Percentiles rank a stretch among this genome's conserved stretches.
Conservation (phyloP, 345 rosid species). For the Hibiscus trionum region DNA sequence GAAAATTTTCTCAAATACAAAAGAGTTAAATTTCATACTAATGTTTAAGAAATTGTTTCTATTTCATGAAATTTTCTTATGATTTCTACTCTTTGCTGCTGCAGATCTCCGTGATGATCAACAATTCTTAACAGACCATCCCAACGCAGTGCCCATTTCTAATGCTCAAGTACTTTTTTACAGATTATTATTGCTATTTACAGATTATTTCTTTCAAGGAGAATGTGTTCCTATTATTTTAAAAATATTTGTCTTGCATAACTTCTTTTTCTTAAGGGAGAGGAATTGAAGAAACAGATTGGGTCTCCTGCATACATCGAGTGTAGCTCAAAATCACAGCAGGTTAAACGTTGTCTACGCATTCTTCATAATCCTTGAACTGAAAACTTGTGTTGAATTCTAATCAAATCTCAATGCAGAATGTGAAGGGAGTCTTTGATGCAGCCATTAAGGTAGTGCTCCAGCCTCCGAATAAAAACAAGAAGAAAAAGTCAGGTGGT, state of each 20-base stretch:
- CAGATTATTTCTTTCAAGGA: neutral
- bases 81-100: neutral
- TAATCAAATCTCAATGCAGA: neutral
- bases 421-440: conserved; percentile 1
- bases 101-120: conserved; percentile 4
- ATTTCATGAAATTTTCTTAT: neutral
- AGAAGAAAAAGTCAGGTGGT: conserved; percentile 1
- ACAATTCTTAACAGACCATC: neutral
- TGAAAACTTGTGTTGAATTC: neutral
- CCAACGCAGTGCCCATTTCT: conserved; percentile 32
- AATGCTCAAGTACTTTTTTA: conserved; percentile 38
- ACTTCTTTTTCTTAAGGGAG: conserved; percentile 46
- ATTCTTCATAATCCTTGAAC: neutral
- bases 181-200: neutral
- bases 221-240: neutral
- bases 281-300: conserved; percentile 80
- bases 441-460: conserved; percentile 1
- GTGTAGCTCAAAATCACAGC: neutral
- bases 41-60: neutral
- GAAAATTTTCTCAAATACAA: neutral
- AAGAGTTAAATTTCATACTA: too few species aligned
- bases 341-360: neutral
- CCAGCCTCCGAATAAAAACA: neutral
- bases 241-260: neutral
- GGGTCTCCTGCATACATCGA: conserved; percentile 59